These are phyloP conservation scores for Aleurites moluccanus DNA, from an alignment of 441 rosid genomes.

Conservation along the genomic window DNA sequence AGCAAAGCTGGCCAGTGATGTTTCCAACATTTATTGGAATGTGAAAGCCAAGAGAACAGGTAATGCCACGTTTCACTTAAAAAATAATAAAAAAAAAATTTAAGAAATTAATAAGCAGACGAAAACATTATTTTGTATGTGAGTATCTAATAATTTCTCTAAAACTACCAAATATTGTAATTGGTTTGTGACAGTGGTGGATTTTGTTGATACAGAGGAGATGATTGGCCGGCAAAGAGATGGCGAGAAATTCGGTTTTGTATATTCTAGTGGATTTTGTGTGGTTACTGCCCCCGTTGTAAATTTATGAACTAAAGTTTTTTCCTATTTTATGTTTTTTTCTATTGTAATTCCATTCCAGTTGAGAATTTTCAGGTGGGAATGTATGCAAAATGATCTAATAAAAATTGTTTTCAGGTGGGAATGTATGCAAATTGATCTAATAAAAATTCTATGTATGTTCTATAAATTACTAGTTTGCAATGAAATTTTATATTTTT, in stretches of 20 bases:
- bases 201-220: neutral
- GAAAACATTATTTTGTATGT: too few species aligned
- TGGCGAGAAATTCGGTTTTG: neutral
- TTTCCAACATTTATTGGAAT: slow-evolving; percentile 8
- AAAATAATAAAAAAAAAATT: too few species aligned
- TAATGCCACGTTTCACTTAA: slow-evolving; percentile 11
- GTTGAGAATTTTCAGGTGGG: neutral
- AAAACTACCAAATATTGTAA: neutral
- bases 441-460: slow-evolving; percentile 7
- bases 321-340: neutral
- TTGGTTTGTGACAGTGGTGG: slow-evolving; percentile 4
- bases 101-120: too few species aligned
- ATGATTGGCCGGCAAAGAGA: neutral
- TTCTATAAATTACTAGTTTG: neutral
- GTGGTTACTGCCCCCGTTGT: neutral
- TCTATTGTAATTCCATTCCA: neutral
- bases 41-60: neutral
- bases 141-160: too few species aligned
- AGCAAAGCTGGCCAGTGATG: slow-evolving; percentile 32
- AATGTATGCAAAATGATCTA: too few species aligned
- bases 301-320: neutral
- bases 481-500: neutral
- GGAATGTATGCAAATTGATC: neutral
- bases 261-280: neutral
- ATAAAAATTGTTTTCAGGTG: too few species aligned